Evolutionary conservation across 2,329 filamentous ascomycete genomes (phyloP), one percentile per base, ranked within the genome.

Genomic region (Phaeosphaeriaceae sp.): DNA sequence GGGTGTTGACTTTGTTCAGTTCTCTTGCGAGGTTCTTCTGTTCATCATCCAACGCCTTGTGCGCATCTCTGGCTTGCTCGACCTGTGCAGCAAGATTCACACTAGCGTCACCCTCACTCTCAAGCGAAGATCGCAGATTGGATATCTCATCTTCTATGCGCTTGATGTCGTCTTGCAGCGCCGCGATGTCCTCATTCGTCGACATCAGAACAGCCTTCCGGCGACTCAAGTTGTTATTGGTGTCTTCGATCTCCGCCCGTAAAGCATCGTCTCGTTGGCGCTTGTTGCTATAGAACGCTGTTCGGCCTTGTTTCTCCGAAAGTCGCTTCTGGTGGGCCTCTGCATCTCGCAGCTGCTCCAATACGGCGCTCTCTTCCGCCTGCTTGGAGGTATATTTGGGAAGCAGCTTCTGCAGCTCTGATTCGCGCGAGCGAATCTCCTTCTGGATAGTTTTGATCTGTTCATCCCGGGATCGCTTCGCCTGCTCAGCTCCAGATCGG

Each of bases 221-320:
- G 17, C 88, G 89, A 35, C 89, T 90, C 28, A 97, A 83, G 5
- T 91, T 91, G 35, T 87, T 82, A 65, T 93, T 91, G 54, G 94
- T 87, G 35, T 96, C 91, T 47, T 91, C 84, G 56, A 98, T 92
- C 78, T 97, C 91, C 61, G 88, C 85, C 60, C 88, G 88, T 51
- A 99, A 82, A 84, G 88, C 97, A 35, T 88, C 86, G 76, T 99
- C 94, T 46, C 96, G 89, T 74, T 98, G 93, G 9, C 87, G 86
- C 81, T 97, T 97, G 76, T 88, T 96, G 72, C 86, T 91, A 78
- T 97, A 99, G 62, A 93, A 91, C 19, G 91, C 90, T 65, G 91
- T 93, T 48, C 94, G 90, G 46, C 91, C 93, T 79, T 99, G 94
- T 77, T 99, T 99, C 52, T 91, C 92, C 73, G 97, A 92, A 8